These are phyloP conservation scores for Paecilomyces variotii DNA, from an alignment of 2,329 filamentous ascomycete species.

Conservation along the genomic window DNA sequence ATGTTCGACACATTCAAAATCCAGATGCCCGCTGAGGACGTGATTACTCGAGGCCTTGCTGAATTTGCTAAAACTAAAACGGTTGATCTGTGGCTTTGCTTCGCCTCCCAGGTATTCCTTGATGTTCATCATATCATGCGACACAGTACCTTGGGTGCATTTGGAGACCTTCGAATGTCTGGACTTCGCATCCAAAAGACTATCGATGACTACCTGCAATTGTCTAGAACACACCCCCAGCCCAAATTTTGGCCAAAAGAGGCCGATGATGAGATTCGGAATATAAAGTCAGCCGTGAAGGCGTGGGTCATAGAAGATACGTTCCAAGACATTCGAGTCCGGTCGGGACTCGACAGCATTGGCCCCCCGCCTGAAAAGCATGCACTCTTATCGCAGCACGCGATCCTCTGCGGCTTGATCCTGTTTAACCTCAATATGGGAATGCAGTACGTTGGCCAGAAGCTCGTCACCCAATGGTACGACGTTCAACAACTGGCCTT, in stretches of 20 bases:
- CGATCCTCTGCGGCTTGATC: constrained; percentile 17
- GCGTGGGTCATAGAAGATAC: constrained; percentile 12
- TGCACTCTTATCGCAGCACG: constrained; percentile 16
- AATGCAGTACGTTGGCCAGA: constrained; percentile 18
- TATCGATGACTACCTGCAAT: constrained; percentile 15
- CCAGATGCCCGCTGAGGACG: constrained; percentile 18
- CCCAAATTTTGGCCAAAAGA: constrained; percentile 20
- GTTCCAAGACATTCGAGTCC: constrained; percentile 7
- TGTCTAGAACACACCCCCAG: constrained; percentile 7
- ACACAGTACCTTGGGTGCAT: constrained; percentile 11
- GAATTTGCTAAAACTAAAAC: constrained; percentile 19
- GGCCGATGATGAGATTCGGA: constrained; percentile 14
- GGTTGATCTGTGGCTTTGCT: constrained; percentile 19
- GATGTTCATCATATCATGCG: constrained; percentile 28
- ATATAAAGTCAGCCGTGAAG: constrained; percentile 7
- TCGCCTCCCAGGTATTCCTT: constrained; percentile 24
- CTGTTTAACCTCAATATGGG: constrained; percentile 18
- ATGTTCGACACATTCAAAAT: constrained; percentile 11
- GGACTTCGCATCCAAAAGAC: constrained; percentile 19
- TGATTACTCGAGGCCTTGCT: constrained; percentile 20
- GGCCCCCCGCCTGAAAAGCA: constrained; percentile 10
- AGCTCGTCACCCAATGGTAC: constrained; percentile 19
- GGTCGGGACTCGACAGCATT: background rate
- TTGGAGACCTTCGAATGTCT: constrained; percentile 17
- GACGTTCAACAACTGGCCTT: constrained; percentile 22